Evolutionary conservation across 768 basidiomycete species (phyloP).

Genomic region (Hydnum rufescens): DNA sequence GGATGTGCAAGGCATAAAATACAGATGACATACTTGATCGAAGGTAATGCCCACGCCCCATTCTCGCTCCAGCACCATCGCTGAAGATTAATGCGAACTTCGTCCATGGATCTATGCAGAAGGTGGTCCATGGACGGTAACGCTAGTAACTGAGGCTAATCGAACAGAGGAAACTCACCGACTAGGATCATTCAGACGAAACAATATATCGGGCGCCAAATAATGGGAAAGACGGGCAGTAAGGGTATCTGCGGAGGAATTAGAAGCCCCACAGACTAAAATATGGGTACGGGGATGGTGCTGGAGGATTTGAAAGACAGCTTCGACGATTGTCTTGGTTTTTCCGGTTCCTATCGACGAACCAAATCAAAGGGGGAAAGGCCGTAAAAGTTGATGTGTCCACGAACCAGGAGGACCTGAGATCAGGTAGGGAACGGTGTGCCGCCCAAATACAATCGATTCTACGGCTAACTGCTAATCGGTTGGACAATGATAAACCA

Average conservation of each 20-base stretch:
- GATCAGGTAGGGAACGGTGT: not conserved
- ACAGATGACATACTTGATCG: not conserved
- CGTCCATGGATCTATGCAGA: not conserved
- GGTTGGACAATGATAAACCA: not conserved
- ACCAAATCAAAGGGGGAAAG: too few relatives aligned
- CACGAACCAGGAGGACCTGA: not conserved
- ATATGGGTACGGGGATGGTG: not conserved
- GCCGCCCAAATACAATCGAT: not conserved
- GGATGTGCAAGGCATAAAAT: not conserved
- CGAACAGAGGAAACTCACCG: not conserved
- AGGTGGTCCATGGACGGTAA: not conserved
- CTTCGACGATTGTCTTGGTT: conserved; percentile 1
- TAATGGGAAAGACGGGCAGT: not conserved
- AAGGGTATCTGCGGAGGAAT: not conserved
- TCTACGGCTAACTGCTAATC: not conserved
- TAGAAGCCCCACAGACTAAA: not conserved
- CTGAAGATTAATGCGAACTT: not conserved
- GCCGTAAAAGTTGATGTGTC: not conserved
- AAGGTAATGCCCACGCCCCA: not conserved
- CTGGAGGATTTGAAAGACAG: not conserved
- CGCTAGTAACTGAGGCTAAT: not conserved
- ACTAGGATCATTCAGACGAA: conserved; percentile 1
- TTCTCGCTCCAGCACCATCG: not conserved
- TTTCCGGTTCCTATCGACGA: conserved; percentile 1
- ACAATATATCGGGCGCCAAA: not conserved